Evolutionary conservation across 2,329 filamentous ascomycete genomes (phyloP).

Genomic region (Epichloe sp.): DNA sequence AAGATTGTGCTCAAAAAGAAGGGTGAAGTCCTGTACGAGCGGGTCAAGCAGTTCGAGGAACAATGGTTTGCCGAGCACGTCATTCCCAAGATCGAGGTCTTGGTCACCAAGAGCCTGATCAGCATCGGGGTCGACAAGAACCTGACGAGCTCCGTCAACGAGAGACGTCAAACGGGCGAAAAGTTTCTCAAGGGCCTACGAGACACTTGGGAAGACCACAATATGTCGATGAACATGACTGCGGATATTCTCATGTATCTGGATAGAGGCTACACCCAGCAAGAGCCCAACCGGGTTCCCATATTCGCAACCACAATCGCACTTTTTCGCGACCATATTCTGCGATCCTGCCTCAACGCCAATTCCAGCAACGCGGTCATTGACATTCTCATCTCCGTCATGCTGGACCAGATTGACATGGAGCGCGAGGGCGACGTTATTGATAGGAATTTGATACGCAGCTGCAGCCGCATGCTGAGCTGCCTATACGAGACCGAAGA

Average conservation of each 20-base stretch:
- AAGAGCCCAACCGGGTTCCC: constrained; percentile 54
- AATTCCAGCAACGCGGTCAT: constrained; percentile 43
- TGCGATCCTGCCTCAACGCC: constrained; percentile 44
- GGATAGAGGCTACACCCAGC: constrained; percentile 66
- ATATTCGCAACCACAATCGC: constrained; percentile 80
- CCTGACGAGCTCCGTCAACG: constrained; percentile 53
- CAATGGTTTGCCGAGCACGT: constrained; percentile 68
- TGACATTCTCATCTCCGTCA: constrained; percentile 63
- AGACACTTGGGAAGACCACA: constrained; percentile 76
- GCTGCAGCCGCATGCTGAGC: constrained; percentile 82
- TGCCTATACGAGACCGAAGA: constrained; percentile 69
- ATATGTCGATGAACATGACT: constrained; percentile 89
- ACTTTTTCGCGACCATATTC: constrained; percentile 75
- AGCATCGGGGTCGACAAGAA: constrained; percentile 44
- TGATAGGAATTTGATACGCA: constrained; percentile 67
- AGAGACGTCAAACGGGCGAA: constrained; percentile 69
- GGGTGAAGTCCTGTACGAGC: constrained; percentile 66
- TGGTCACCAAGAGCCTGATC: constrained; percentile 58
- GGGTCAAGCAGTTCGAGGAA: constrained; percentile 69
- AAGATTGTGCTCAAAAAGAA: constrained; percentile 86
- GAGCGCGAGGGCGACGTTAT: constrained; percentile 84
- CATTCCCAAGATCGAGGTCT: constrained; percentile 52
- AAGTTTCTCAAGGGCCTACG: constrained; percentile 66
- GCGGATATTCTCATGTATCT: constrained; percentile 97
- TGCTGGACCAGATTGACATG: constrained; percentile 85